These are phyloP conservation scores for Periglandula ipomoeae DNA, from an alignment of 2,329 filamentous ascomycete species.

Conservation along the genomic window DNA sequence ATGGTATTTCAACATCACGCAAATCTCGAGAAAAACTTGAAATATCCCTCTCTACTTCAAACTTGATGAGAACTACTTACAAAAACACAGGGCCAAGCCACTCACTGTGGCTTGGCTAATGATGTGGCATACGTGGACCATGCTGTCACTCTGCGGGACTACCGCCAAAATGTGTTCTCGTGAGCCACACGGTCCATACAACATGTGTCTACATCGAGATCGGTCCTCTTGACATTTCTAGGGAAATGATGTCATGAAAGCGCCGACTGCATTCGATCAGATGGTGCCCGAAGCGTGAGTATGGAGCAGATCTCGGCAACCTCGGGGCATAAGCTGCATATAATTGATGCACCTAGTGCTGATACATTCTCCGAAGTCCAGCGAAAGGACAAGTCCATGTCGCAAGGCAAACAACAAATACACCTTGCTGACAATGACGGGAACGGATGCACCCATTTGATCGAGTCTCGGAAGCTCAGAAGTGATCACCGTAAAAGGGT, in stretches of 20 bases:
- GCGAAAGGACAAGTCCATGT: background rate
- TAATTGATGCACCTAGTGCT: background rate
- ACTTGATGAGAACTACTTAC: too few species aligned
- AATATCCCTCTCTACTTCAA: too few species aligned
- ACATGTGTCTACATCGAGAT: background rate
- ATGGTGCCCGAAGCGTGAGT: background rate
- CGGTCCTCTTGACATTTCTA: background rate
- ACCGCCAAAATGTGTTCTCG: background rate
- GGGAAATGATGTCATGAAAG: background rate
- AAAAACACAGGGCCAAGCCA: background rate
- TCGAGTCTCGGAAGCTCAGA: background rate
- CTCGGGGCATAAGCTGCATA: background rate
- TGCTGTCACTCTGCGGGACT: background rate
- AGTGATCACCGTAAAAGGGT: background rate
- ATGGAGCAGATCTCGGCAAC: background rate
- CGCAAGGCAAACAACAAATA: background rate
- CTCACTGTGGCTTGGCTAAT: background rate
- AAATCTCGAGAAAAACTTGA: background rate
- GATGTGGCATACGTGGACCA: conserved; percentile 1
- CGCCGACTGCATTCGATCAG: background rate
- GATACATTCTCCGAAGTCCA: background rate
- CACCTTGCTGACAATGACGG: background rate
- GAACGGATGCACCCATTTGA: background rate
- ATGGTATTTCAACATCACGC: background rate
- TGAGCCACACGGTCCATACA: background rate